These are phyloP conservation scores for Plasmopara muralis DNA, from an alignment of 352 stramenopile species.

Conservation along the genomic window DNA sequence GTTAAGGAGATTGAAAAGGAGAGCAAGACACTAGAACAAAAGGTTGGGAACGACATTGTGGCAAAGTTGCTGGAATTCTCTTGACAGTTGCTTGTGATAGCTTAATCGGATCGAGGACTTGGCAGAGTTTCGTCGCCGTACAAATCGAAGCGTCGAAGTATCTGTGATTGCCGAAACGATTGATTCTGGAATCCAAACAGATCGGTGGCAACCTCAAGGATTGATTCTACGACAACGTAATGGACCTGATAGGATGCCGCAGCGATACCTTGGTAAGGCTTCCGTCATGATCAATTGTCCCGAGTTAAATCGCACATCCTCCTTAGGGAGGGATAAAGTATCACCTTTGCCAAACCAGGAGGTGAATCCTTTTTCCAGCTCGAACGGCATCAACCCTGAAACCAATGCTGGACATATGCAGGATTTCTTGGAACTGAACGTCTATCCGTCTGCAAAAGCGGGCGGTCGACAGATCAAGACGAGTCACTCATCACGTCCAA, in stretches of 20 bases:
- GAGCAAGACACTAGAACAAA: conserved; percentile 29
- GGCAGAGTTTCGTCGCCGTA: conserved; percentile 41
- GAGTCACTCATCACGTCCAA: conserved; percentile 44
- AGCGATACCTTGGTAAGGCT: conserved; percentile 60
- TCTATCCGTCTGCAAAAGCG: conserved; percentile 42
- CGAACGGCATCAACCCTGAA: conserved; percentile 19
- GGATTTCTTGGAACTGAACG: conserved; percentile 48
- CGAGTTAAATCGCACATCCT: conserved; percentile 28
- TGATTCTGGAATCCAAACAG: conserved; percentile 62
- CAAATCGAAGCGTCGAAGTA: conserved; percentile 58
- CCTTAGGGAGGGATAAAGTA: conserved; percentile 2
- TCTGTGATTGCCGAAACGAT: conserved; percentile 32
- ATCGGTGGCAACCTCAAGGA: conserved; percentile 65
- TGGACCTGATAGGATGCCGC: conserved; percentile 52
- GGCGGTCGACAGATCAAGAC: conserved; percentile 59
- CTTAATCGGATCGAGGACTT: conserved; percentile 57
- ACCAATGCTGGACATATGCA: conserved; percentile 31
- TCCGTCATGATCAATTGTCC: conserved; percentile 67
- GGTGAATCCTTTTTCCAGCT: conserved; percentile 8
- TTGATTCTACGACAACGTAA: conserved; percentile 69
- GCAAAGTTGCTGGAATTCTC: neutral
- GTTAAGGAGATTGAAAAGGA: conserved; percentile 28
- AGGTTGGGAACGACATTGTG: conserved; percentile 26
- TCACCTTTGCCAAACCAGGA: conserved; percentile 16
- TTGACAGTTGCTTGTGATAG: conserved; percentile 16